phyloP scores from a whole-genome alignment of 75 land plant species.

The Pseudotsuga menziesii region DNA sequence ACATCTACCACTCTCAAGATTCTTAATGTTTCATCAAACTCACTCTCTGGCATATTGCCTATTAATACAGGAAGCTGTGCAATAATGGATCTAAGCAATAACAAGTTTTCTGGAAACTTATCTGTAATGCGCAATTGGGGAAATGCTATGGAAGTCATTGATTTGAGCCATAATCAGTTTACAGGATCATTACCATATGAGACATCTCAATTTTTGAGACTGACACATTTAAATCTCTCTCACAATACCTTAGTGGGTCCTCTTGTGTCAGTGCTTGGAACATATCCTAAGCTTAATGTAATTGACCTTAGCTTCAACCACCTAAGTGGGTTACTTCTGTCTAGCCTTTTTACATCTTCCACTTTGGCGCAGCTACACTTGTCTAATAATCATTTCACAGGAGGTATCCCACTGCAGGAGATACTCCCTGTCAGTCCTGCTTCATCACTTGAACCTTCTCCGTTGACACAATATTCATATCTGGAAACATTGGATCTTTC shows the following conservation, averaged over 20 bases:
- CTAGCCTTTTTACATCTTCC: constrained; percentile 43
- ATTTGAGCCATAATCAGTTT: constrained; percentile 78
- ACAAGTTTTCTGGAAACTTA: constrained; percentile 67
- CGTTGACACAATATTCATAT: constrained; percentile 11
- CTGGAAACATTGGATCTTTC: constrained; percentile 74
- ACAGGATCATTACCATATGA: constrained; percentile 56
- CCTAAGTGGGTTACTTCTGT: constrained; percentile 52
- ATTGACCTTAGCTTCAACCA: constrained; percentile 81
- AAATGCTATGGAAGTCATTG: constrained; percentile 55
- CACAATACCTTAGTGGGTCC: constrained; percentile 51
- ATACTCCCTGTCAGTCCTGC: constrained; percentile 20
- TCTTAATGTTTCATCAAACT: constrained; percentile 79
- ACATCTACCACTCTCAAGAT: constrained; percentile 59
- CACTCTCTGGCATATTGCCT: constrained; percentile 77
- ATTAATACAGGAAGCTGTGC: constrained; percentile 61
- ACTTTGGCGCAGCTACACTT: constrained; percentile 59
- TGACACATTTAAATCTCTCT: constrained; percentile 59
- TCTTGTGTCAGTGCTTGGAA: constrained; percentile 48
- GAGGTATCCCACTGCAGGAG: constrained; percentile 27
- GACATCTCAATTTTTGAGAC: constrained; percentile 60
- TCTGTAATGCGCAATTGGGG: constrained; percentile 64
- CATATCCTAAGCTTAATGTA: constrained; percentile 50
- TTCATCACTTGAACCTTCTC: constrained; percentile 6
- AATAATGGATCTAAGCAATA: constrained; percentile 75
- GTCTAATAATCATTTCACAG: constrained; percentile 57